Evolutionary conservation across 2,329 filamentous ascomycete genomes (phyloP).

Genomic region (Xylaria sp.): DNA sequence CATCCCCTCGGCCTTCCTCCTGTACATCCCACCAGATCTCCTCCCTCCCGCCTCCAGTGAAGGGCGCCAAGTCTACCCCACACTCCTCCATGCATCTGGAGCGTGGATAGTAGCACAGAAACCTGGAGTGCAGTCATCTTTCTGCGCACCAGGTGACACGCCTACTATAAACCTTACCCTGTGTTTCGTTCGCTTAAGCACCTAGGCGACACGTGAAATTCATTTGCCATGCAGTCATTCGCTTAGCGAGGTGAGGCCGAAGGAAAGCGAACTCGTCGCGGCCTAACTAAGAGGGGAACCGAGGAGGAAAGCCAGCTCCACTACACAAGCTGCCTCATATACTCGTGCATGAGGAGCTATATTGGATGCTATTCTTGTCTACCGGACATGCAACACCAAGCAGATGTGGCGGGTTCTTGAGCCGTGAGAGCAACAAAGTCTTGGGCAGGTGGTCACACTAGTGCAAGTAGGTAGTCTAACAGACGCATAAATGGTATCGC

Average conservation of each 20-base stretch:
- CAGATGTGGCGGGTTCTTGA: constrained; percentile 25
- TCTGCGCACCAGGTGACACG: constrained; percentile 37
- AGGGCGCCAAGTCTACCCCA: constrained; percentile 38
- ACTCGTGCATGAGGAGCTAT: constrained; percentile 32
- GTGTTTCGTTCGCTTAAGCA: constrained; percentile 41
- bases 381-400: constrained; percentile 28
- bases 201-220: constrained; percentile 33
- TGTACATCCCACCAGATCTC: too few relatives aligned
- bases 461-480: neutral
- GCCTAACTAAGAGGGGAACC: constrained; percentile 19
- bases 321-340: constrained; percentile 27
- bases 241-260: constrained; percentile 38
- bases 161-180: constrained; percentile 36
- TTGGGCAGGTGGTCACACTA: neutral
- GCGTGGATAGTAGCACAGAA: constrained; percentile 33
- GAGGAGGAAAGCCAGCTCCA: constrained; percentile 30
- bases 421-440: constrained; percentile 13
- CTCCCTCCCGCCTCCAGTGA: constrained; percentile 24
- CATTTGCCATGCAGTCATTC: constrained; percentile 34
- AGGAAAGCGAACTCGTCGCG: constrained; percentile 34
- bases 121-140: constrained; percentile 40
- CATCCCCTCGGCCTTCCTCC: constrained; percentile 28
- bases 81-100: constrained; percentile 36
- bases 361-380: constrained; percentile 39
- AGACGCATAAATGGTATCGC: neutral